Percentiles rank a stretch among this genome's conserved stretches.
phyloP scores from a whole-genome alignment of 495 filamentous ascomycete genomes.

The Aspergillus bridgeri region DNA sequence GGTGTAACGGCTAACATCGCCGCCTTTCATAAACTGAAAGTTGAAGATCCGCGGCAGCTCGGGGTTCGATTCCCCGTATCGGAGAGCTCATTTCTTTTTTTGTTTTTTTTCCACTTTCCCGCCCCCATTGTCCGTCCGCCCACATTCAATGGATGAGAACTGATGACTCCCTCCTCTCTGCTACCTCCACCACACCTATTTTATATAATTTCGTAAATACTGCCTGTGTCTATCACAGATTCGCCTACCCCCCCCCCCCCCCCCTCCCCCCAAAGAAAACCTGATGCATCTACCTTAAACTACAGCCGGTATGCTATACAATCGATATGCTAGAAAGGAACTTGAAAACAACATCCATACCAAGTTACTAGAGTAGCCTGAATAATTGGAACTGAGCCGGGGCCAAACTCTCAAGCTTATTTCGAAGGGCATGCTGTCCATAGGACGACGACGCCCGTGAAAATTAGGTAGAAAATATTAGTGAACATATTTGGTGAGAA shows the following conservation, averaged over 20 bases:
- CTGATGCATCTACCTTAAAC: too few relatives aligned
- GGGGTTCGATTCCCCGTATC: slow-evolving; percentile 35
- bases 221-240: too few relatives aligned
- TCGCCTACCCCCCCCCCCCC: too few relatives aligned
- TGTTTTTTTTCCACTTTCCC: background rate
- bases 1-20: background rate
- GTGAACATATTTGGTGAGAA: background rate
- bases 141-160: too few relatives aligned
- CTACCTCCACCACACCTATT: too few relatives aligned
- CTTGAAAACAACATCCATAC: background rate
- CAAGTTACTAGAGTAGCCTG: background rate
- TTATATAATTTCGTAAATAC: too few relatives aligned
- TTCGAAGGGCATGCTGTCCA: background rate
- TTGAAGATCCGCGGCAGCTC: slow-evolving; percentile 18
- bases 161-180: too few relatives aligned
- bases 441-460: background rate
- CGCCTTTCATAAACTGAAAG: background rate
- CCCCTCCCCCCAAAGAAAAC: too few relatives aligned
- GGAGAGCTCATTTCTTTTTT: slow-evolving; percentile 8
- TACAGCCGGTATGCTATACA: too few relatives aligned
- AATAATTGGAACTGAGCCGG: background rate
- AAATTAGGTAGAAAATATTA: background rate
- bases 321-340: background rate
- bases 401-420: background rate
- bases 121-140: too few relatives aligned